Evolutionary conservation across 768 basidiomycete genomes (phyloP).

Genomic region (Floccularia luteovirens): DNA sequence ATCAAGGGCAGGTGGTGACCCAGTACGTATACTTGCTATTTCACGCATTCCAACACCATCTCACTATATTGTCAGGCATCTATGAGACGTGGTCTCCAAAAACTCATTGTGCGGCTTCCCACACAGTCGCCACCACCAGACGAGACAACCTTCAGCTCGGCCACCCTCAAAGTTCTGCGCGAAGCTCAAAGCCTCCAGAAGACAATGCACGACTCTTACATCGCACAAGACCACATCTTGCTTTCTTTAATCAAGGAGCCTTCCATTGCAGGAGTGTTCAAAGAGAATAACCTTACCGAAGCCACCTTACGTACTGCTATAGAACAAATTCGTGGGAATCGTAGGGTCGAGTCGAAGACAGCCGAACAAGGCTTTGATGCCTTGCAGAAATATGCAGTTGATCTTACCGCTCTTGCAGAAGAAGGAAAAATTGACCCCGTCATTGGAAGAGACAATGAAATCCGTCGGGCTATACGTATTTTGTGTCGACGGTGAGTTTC

Average conservation of each 20-base stretch:
- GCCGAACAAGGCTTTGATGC: conserved; percentile 95
- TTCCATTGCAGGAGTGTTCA: conserved; percentile 59
- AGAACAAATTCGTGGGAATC: conserved; percentile 74
- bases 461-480: conserved; percentile 75
- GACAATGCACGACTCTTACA: conserved; percentile 84
- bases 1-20: conserved; percentile 79
- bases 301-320: conserved; percentile 69
- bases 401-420: conserved; percentile 81
- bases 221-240: conserved; percentile 89
- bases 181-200: conserved; percentile 76
- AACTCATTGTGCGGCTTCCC: conserved; percentile 73
- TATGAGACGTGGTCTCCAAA: conserved; percentile 69
- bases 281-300: conserved; percentile 69
- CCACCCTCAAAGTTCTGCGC: conserved; percentile 54
- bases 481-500: conserved; percentile 54
- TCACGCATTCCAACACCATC: not conserved
- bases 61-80: conserved; percentile 25
- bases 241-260: conserved; percentile 77
- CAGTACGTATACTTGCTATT: conserved; percentile 35
- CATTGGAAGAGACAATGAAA: conserved; percentile 90
- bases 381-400: conserved; percentile 79
- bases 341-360: conserved; percentile 75
- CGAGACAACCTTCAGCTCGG: conserved; percentile 56
- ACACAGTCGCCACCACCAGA: conserved; percentile 83
- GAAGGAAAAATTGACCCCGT: conserved; percentile 96